These are phyloP conservation scores for Crithidia thermophila DNA, from an alignment of 208 protist genomes.

Conservation along the genomic window DNA sequence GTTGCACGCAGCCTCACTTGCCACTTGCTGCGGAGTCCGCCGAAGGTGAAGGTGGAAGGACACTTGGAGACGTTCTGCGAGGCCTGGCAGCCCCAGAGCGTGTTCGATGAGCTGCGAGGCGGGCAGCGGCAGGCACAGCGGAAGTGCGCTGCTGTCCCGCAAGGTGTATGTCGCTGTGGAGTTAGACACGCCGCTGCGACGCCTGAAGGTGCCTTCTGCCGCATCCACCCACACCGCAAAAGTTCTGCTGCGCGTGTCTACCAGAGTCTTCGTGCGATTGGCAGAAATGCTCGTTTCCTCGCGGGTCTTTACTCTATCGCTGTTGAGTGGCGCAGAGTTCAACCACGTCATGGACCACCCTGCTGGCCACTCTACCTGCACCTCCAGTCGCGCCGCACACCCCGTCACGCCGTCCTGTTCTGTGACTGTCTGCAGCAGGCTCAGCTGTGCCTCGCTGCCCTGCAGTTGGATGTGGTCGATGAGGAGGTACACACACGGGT, in stretches of 20 bases:
- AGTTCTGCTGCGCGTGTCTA: too few relatives aligned
- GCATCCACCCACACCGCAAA: conserved; percentile 14
- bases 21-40: not conserved
- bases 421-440: conserved; percentile 5
- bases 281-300: not conserved
- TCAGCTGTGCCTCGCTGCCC: not conserved
- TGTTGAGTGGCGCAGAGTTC: too few relatives aligned
- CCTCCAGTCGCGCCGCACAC: conserved; percentile 15
- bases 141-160: not conserved
- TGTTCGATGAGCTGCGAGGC: conserved; percentile 12
- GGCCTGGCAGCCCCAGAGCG: conserved; percentile 16
- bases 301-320: too few relatives aligned
- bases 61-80: conserved; percentile 11
- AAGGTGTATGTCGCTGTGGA: not conserved
- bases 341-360: conserved; percentile 15
- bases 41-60: conserved; percentile 9
- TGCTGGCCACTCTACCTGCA: conserved; percentile 18
- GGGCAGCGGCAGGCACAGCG: conserved; percentile 27
- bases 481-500: conserved; percentile 20
- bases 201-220: not conserved
- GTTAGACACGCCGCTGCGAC: not conserved
- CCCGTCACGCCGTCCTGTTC: not conserved
- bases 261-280: not conserved
- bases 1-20: too few relatives aligned
- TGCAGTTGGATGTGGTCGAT: conserved; percentile 8